Base-by-base conservation (phyloP, 176 grass and related monocot species). In the Elaeis guineensis region DNA sequence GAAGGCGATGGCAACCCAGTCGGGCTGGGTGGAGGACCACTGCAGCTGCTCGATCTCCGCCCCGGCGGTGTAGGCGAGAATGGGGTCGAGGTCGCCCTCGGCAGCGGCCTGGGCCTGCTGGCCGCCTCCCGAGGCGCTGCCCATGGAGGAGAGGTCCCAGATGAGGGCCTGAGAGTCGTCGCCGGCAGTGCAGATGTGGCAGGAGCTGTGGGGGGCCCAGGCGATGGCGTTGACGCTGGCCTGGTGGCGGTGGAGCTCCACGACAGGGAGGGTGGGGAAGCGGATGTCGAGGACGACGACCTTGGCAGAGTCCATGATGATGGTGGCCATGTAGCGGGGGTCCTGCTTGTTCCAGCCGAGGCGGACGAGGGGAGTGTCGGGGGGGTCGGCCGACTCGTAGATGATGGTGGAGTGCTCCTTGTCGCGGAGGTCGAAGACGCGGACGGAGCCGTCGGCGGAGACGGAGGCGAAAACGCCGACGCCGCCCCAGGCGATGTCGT, bases 341-440 rank as follows among this genome's bases (percentile, higher is more conserved):
- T 98, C 93, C 73, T 98, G 93, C 70, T 98, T 92, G 84, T 98
- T 98, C 93, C 93, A 98, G 15, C 93, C 93, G 25, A 98, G 22
- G 60, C 84, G 79, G 51, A 98, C 84, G 12, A 98, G 74, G 1
- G 93, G 93, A 4, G 79, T 79, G 49, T 76, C 73, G 0, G 93
- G 88, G 2, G 77, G 83, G 5, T 61, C 74, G 6, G 87, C 59
- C 0, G 88, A n/a, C n/a, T n/a, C n/a, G n/a, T n/a, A n/a, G n/a
- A n/a, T n/a, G n/a, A n/a, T n/a, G n/a, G n/a, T n/a, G n/a, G n/a
- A n/a, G n/a, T n/a, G n/a, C n/a, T n/a, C n/a, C n/a, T n/a, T n/a
- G n/a, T n/a, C n/a, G n/a, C n/a, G n/a, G n/a, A n/a, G n/a, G n/a
- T n/a, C n/a, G n/a, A n/a, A n/a, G n/a, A n/a, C n/a, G n/a, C n/a